Evolutionary conservation across 2,329 filamentous ascomycete genomes (phyloP), one percentile per base, ranked within the genome.

Genomic region (Blumeriella jaapii): DNA sequence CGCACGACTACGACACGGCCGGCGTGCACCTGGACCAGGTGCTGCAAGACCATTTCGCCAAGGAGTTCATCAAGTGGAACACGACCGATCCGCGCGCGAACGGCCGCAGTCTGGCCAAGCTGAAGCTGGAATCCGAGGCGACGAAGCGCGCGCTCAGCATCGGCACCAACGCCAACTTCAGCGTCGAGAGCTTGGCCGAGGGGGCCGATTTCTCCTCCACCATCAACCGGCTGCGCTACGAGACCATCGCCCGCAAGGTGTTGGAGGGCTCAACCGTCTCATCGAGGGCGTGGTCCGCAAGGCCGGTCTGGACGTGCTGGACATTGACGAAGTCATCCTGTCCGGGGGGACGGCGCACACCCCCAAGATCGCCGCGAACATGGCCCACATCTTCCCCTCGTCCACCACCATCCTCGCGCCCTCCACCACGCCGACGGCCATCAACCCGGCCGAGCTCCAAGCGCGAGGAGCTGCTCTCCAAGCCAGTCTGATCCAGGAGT

Each of bases 51-150:
- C 80, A 95, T 68, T 95, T 96, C 52, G 82, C 89, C 51, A 98
- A 98, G 71, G 91, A 98, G 63, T 98, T 98, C 65, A 73, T 91
- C 56, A 96, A 98, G 74, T 94, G 93, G 71, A 75, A 96, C 65
- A 62, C 61, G 22, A 74, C 74, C 39, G 91, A 96, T 60, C 91
- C 91, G 14, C 74, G 87, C 50, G 71, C 78, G 55, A 84, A 91
- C 57, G 69, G 78, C 36, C 78, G 78, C 53, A 81, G 82, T 52
- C 65, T 95, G 51, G 87, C 91, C 42, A 98, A 96, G 71, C 68
- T 98, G 48, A 89, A 85, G 62, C 70, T 86, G 30, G 91, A 96
- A 67, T 74, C 85, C 46, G 91, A 98, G 64, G 72, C 78, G 31
- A 80, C 87, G 51, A 95, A 93, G 73, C 91, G 91, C 67, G 78